Conservation (phyloP, 108 stramenopile genomes). For the Skeletonema marinoi region DNA sequence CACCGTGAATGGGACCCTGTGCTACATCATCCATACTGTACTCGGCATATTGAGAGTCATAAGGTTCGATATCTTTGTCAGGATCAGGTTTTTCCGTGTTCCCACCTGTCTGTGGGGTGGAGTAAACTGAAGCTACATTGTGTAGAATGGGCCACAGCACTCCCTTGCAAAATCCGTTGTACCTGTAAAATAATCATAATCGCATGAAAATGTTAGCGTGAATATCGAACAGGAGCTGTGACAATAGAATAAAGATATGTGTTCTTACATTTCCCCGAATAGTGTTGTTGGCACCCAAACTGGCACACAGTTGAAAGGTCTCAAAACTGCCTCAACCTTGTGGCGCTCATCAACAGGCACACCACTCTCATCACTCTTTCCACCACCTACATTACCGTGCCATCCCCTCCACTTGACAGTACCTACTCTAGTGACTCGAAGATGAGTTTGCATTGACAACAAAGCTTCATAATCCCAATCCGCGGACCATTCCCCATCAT, state of each 20-base stretch:
- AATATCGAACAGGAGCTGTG: not conserved
- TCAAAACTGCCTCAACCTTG: slow-evolving; percentile 87
- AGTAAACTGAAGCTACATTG: slow-evolving; percentile 90
- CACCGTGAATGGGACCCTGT: slow-evolving; percentile 86
- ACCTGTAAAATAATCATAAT: slow-evolving; percentile 51
- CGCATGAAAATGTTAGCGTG: not conserved
- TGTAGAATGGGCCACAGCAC: slow-evolving; percentile 97
- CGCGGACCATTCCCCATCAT: slow-evolving; percentile 71
- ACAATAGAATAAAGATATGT: not conserved
- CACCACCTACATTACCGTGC: slow-evolving; percentile 78
- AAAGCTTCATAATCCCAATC: slow-evolving; percentile 97
- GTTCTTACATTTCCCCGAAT: slow-evolving; percentile 85
- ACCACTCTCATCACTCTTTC: slow-evolving; percentile 67
- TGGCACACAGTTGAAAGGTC: slow-evolving; percentile 94
- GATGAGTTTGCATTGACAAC: slow-evolving; percentile 90
- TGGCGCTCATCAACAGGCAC: slow-evolving; percentile 83
- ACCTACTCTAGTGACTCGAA: slow-evolving; percentile 92
- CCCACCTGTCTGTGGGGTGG: slow-evolving; percentile 45
- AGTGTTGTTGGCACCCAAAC: slow-evolving; percentile 90
- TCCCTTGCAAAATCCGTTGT: slow-evolving; percentile 96
- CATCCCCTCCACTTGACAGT: slow-evolving; percentile 92
- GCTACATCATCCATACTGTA: slow-evolving; percentile 78
- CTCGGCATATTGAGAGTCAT: slow-evolving; percentile 68
- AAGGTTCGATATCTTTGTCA: slow-evolving; percentile 26
- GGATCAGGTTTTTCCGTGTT: slow-evolving; percentile 12